Base-by-base conservation (phyloP, 2,329 filamentous ascomycete genomes). In the Cadophora sp. region DNA sequence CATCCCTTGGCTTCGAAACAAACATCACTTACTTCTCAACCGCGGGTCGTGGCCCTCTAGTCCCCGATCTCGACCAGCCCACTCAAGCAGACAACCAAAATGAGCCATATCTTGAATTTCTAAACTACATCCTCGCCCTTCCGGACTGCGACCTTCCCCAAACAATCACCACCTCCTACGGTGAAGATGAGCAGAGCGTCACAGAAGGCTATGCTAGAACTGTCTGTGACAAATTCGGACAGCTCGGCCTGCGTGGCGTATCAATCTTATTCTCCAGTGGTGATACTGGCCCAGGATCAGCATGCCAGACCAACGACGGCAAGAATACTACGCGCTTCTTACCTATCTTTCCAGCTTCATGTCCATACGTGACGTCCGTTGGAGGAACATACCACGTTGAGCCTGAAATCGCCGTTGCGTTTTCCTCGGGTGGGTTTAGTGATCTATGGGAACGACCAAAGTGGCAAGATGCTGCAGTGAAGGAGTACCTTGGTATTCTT, bases 321-420 rank as follows among this genome's bases (percentile, higher is more conserved):
- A 82, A 79, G 53, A 83, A 86, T 66, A 83, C 81, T 1, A 83
- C 83, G 0, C 48, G 40, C 1, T 87, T 89, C 74, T 80, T 87
- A 37, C 83, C 88, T 1, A 84, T 82, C 1, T 92, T 92, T 78
- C 89, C 90, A 0, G 85, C 84, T 0, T 84, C 85, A 0, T 92
- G 90, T 73, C 90, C 89, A 0, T 92, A 86, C 76, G 85, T 92
- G 14, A 91, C 89, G 0, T 80, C 84, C 2, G 85, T 92, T 1
- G 90, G 91, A 16, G 89, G 87, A 1, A 89, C 88, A 1, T 62
- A 50, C 24, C 31, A 31, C 19, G 65, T 71, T 1, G n/a, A 60
- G 43, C 76, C 80, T 0, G 82, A 84, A 69, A 76, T 79, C 26
- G 83, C 83, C 8, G 83, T 82, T 65, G 78, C 82, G 68, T 81